Base-by-base conservation (phyloP, 345 rosid species). In the Eucalyptus rudis region DNA sequence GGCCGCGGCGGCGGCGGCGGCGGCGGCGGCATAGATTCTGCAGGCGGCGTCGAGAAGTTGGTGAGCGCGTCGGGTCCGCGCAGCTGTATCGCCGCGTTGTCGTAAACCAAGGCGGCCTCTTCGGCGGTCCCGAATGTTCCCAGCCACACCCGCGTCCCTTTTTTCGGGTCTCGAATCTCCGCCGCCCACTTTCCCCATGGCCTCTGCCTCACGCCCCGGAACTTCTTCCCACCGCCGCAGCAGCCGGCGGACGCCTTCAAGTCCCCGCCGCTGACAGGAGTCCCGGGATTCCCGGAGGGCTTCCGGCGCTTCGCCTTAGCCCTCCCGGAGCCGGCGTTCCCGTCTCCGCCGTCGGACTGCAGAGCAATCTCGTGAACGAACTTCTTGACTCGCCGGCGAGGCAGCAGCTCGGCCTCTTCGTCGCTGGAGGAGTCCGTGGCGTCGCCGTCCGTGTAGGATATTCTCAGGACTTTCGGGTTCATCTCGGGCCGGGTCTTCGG, bases 161-260 rank as follows among this genome's bases (percentile, higher is more conserved):
- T 89, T 13, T 83, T 68, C 2, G 99, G 99, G 89, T 98, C 99
- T 89, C 99, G 96, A 44, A 98, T 98, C 96, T 98, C 99, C 49
- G 99, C 99, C 86, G 99, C 99, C 99, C 99, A 98, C 91, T 96
- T 98, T 6, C 99, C 99, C 99, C 99, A 98, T 1, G 99, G 99
- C 80, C 99, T 90, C 88, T 94, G 99, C 88, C 99, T 90, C 6
- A 98, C 99, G 2, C 99, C 99, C 7, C 99, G 91, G 90, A 92
- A 97, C 91, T 96, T 98, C 93, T 91, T 97, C 86, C 58, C 25
- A 4, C 90, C 91, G 7, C 87, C 88, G 3, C 47, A 24, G 89
- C 81, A 49, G 25, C 89, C 86, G 79, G 93, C 76, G 2, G 86
- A 24, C 44, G 80, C 89, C 89, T 89, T 90, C 83, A 87, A 49